Evolutionary conservation across 768 basidiomycete genomes (phyloP).

Genomic region (Peribolospora kevripleyi): DNA sequence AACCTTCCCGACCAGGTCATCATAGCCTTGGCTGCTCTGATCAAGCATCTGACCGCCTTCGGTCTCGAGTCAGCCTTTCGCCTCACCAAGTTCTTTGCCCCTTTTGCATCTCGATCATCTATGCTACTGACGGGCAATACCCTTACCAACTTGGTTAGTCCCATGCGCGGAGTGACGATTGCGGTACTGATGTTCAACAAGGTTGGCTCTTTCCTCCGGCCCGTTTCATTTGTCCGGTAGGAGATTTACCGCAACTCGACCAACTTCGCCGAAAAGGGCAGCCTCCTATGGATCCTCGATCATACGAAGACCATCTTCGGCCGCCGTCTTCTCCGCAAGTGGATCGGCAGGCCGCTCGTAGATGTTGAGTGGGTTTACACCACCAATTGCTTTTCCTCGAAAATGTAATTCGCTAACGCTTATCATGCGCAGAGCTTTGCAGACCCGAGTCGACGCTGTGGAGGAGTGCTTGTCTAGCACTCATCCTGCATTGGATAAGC

Average conservation of each 20-base stretch:
- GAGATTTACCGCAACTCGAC: constrained; percentile 87
- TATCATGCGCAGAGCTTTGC: constrained; percentile 30
- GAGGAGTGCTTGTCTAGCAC: constrained; percentile 28
- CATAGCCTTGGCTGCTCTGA: constrained; percentile 45
- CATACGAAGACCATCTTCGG: constrained; percentile 74
- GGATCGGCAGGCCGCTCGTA: constrained; percentile 66
- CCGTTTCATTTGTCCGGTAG: background rate
- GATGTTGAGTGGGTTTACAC: constrained; percentile 32
- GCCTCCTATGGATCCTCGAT: constrained; percentile 65
- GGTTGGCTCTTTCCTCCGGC: no score
- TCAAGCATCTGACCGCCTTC: constrained; percentile 47
- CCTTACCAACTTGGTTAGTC: constrained; percentile 32
- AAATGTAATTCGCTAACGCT: rapidly evolving
- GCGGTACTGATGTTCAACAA: constrained; percentile 15
- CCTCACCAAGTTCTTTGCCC: constrained; percentile 48
- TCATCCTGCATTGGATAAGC: constrained; percentile 32
- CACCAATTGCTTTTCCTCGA: background rate
- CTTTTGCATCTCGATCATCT: constrained; percentile 47
- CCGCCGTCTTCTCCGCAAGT: constrained; percentile 49
- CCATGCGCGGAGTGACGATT: background rate
- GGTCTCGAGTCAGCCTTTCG: constrained; percentile 52
- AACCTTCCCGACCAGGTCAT: constrained; percentile 37
- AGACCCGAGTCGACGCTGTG: constrained; percentile 57
- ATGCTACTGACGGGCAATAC: constrained; percentile 83
- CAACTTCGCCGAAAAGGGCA: constrained; percentile 44